Evolutionary conservation across 306 rosid genomes (phyloP).

Genomic region (Aeschynomene evenia): DNA sequence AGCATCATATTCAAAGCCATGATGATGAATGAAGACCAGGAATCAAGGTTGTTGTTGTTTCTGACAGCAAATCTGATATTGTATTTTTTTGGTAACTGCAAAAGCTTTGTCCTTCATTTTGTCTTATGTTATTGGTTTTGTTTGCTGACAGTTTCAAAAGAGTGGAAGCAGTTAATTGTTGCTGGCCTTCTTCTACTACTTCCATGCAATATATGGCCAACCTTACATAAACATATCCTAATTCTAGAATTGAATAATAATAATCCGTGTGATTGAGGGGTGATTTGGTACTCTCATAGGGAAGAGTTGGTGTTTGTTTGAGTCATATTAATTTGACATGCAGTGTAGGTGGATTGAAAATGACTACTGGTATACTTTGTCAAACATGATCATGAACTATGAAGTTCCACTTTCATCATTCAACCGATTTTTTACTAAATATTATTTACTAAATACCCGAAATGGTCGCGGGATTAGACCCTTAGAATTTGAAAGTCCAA

Average conservation of each 20-base stretch:
- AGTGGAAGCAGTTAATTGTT: constrained; percentile 41
- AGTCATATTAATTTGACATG: constrained; percentile 16
- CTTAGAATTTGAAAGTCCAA: too few species aligned
- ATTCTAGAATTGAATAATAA: neutral
- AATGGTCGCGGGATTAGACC: too few species aligned
- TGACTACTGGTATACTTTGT: constrained; percentile 26
- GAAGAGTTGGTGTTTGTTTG: constrained; percentile 33
- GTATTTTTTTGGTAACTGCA: constrained; percentile 25
- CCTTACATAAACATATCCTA: neutral
- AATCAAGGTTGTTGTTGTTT: constrained; percentile 13
- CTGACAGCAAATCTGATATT: constrained; percentile 19
- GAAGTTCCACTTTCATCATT: constrained; percentile 7
- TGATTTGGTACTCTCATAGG: constrained; percentile 20
- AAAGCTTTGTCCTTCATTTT: constrained; percentile 26
- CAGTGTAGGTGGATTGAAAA: constrained; percentile 19
- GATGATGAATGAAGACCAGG: constrained; percentile 37
- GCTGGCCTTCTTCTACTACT: constrained; percentile 31
- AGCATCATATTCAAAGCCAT: constrained; percentile 44
- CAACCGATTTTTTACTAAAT: too few species aligned
- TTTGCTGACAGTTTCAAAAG: constrained; percentile 69
- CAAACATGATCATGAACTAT: constrained; percentile 27
- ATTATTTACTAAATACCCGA: too few species aligned
- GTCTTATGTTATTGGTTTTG: constrained; percentile 39
- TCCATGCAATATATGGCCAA: neutral
- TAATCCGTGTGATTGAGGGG: neutral